phyloP scores from a whole-genome alignment of 306 rosid species.

The Sicyos edulis region DNA sequence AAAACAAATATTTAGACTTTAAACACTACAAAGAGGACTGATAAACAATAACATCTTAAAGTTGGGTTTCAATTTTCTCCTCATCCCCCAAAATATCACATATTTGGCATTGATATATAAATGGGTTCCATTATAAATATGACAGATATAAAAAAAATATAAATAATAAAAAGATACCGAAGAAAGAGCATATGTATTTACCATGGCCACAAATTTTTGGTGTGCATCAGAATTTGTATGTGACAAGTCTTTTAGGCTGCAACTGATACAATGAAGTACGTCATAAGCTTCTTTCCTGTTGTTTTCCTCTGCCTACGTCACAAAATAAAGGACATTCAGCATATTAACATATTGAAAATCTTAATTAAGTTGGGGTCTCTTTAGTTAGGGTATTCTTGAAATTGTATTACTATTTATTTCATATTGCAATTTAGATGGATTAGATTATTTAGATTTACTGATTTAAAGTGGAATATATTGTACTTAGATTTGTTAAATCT shows the following conservation, averaged over 20 bases:
- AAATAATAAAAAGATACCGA: neutral
- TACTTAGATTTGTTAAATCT: too few relatives aligned
- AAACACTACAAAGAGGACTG: neutral
- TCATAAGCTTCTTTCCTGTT: conserved; percentile 77
- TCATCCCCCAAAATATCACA: neutral
- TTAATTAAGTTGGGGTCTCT: neutral
- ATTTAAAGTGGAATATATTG: too few relatives aligned
- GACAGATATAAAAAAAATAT: too few relatives aligned
- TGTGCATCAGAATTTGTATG: conserved; percentile 40
- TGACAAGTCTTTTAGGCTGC: conserved; percentile 48
- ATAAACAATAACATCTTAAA: neutral
- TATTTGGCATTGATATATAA: neutral
- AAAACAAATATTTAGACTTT: neutral
- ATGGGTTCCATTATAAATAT: neutral
- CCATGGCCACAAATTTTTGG: conserved; percentile 75
- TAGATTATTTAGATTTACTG: too few relatives aligned
- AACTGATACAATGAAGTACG: conserved; percentile 55
- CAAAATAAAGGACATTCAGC: neutral
- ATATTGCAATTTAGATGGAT: too few relatives aligned
- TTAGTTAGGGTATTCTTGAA: neutral
- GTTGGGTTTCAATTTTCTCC: neutral
- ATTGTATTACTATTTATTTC: too few relatives aligned
- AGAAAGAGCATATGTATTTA: conserved; percentile 29
- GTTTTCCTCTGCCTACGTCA: conserved; percentile 60
- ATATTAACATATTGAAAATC: neutral